Evolutionary conservation across 495 filamentous ascomycete species (phyloP).

Genomic region (Lasiosphaeriaceae sp.): DNA sequence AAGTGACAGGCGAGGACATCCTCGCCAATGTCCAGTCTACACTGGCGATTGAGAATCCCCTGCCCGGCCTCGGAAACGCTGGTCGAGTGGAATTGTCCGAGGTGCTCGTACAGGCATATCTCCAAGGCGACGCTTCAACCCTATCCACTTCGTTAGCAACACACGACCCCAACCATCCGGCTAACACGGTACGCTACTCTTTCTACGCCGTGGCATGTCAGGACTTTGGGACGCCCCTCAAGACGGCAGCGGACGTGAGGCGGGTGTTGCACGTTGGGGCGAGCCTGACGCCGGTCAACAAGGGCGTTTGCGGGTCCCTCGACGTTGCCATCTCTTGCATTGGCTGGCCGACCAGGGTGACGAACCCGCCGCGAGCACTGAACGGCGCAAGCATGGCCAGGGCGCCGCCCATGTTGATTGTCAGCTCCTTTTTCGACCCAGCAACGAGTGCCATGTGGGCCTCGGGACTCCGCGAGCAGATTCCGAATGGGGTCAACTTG

Average conservation of each 20-base stretch:
- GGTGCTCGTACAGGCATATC: neutral
- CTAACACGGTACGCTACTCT: neutral
- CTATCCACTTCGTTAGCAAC: neutral
- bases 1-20: constrained; percentile 1
- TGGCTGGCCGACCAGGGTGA: neutral
- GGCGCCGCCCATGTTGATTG: neutral
- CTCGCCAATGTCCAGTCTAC: neutral
- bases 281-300: neutral
- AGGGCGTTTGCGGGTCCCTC: neutral
- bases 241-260: neutral
- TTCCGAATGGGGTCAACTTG: neutral
- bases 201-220: neutral
- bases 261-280: neutral
- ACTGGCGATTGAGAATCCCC: neutral
- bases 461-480: neutral
- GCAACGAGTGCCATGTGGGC: neutral
- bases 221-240: neutral
- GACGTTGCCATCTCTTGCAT: neutral
- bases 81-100: neutral
- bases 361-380: neutral
- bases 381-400: neutral
- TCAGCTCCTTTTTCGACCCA: neutral
- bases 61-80: neutral
- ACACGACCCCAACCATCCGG: neutral
- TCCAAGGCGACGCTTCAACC: neutral